Evolutionary conservation across 2,329 filamentous ascomycete species (phyloP), one percentile per base, ranked within the genome.

Genomic region (Cladosporium sp.): DNA sequence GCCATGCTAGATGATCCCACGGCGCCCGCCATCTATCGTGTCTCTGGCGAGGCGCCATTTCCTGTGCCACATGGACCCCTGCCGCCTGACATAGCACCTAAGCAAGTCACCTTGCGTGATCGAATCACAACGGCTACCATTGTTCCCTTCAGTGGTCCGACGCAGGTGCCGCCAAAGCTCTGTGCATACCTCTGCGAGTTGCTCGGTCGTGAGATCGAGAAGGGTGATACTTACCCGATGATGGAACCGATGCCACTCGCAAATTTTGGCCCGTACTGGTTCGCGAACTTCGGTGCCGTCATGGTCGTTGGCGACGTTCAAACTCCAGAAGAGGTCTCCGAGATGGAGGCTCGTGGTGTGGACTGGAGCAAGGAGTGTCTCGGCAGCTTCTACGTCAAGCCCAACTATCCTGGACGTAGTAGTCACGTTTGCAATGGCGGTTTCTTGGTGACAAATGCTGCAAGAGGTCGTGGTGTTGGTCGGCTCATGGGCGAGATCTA

Each of bases 381-480:
- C 42, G 91, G 91, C 58, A 95, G 90, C 75, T 96, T 96, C 75
- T 95, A 94, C 75, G 89, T 96, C 79, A 92, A 94, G 76, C 91
- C 91, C 48, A 96, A 96, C 74, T 96, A 96, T 72, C 91, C 91
- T 0, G 91, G 91, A 48, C 83, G 91, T 58, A 94, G 89, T 75
- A 94, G 89, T 73, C 91, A 96, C 77, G 84, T 96, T 51, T 96
- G 90, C 78, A 84, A 88, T 82, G 75, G 75, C n/a, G 76, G 75
- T 5, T 80, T 80, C 60, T 64, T 80, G 47, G 77, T 80, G 60
- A 78, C 77, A 3, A 74, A 79, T 58, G 74, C 71, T 9, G 72
- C 73, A 24, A 70, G 77, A 12, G 78, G 80, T 63, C 70, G 76
- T 45, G 78, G 78, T 58, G 78, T 80, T 6, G 78, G 78, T 4